A percentile compares a stretch with the other conserved stretches of the same genome.
These are phyloP conservation scores for Stropharia rugosoannulata DNA, from an alignment of 768 basidiomycete species.

Conservation along the genomic window DNA sequence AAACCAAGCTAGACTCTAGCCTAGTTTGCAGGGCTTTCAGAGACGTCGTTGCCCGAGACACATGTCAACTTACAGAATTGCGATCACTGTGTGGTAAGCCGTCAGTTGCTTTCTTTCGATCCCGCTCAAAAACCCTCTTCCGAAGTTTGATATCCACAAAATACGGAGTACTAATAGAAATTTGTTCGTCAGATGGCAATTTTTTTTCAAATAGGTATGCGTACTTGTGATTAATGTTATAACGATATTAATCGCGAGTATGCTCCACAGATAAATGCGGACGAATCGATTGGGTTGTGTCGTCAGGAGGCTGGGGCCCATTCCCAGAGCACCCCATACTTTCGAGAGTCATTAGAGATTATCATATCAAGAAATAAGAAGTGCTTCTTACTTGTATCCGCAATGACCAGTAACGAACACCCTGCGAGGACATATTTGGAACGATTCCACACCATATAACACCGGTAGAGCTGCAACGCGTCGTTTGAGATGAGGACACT, in stretches of 20 bases:
- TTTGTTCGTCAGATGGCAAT: not conserved
- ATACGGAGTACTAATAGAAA: not conserved
- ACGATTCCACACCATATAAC: conserved; percentile 19
- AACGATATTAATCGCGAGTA: conserved; percentile 24
- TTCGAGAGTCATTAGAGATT: not conserved
- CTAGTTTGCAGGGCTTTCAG: too few relatives aligned
- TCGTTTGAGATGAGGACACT: too few relatives aligned
- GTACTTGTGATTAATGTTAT: conserved; percentile 25
- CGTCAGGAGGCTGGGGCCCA: too few relatives aligned
- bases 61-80: not conserved
- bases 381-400: conserved; percentile 12
- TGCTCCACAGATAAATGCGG: conserved; percentile 22
- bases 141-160: conserved; percentile 7
- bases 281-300: conserved; percentile 6
- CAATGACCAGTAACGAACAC: conserved; percentile 11
- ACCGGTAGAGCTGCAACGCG: not conserved
- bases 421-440: conserved; percentile 12
- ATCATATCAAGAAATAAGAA: not conserved
- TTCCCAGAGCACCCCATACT: conserved; percentile 7
- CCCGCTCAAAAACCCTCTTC: not conserved
- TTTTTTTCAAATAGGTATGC: not conserved
- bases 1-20: conserved; percentile 26
- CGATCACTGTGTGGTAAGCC: not conserved
- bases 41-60: not conserved
- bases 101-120: too few relatives aligned